phyloP scores from a whole-genome alignment of 2,329 filamentous ascomycete genomes.

The Aspergillus neotritici region DNA sequence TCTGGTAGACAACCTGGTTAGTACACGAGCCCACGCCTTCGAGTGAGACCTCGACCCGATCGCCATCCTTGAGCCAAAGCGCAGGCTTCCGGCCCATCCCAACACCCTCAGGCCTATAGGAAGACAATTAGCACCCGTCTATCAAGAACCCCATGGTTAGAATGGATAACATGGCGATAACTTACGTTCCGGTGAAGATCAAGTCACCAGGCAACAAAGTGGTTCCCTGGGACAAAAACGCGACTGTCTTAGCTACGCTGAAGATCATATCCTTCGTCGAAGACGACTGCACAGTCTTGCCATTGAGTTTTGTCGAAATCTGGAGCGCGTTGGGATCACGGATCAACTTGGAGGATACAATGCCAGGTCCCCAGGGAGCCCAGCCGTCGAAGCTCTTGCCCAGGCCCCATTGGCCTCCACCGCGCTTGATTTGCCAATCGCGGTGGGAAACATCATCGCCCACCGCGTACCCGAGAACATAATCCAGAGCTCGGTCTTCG shows the following conservation, averaged over 20 bases:
- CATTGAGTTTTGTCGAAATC: conserved; percentile 47
- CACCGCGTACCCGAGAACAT: conserved; percentile 68
- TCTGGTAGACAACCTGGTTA: conserved; percentile 42
- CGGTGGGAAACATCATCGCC: conserved; percentile 78
- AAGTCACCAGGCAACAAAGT: conserved; percentile 39
- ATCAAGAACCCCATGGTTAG: background rate
- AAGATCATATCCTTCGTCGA: conserved; percentile 49
- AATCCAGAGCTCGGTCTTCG: conserved; percentile 60
- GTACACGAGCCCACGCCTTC: conserved; percentile 58
- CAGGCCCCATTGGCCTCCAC: conserved; percentile 64
- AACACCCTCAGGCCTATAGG: conserved; percentile 62
- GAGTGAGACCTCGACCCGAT: conserved; percentile 63
- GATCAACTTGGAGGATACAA: conserved; percentile 53
- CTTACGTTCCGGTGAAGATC: conserved; percentile 43
- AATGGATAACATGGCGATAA: conserved; percentile 8
- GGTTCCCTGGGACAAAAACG: conserved; percentile 43
- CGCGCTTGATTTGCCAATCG: conserved; percentile 66
- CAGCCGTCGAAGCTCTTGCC: conserved; percentile 72
- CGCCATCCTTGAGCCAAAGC: conserved; percentile 64
- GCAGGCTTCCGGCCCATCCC: conserved; percentile 63
- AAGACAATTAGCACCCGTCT: background rate
- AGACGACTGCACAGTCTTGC: conserved; percentile 44
- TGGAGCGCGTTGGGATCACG: conserved; percentile 36
- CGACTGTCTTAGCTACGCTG: conserved; percentile 41
- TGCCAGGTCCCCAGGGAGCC: conserved; percentile 67